Evolutionary conservation across 139 green algal genomes (phyloP).

Genomic region (Chlamydomonas urium): DNA sequence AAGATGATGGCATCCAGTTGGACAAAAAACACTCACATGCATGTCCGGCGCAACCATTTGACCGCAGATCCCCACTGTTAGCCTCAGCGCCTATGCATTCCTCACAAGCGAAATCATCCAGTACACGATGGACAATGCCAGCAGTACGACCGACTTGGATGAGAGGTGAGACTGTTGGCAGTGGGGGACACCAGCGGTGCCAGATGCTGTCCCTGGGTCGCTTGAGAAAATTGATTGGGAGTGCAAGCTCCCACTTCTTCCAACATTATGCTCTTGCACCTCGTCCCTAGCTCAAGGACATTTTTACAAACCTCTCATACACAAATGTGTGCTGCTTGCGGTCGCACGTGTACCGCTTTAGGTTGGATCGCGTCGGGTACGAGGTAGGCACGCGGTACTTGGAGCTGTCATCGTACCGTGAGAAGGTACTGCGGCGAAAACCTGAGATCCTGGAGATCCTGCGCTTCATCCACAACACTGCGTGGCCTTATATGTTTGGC

Average conservation of each 20-base stretch:
- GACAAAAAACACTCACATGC: not conserved
- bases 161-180: too few species aligned
- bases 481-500: constrained; percentile 93
- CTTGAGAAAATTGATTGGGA: too few species aligned
- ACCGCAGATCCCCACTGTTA: constrained; percentile 66
- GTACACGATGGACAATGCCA: constrained; percentile 82
- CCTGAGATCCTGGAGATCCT: constrained; percentile 82
- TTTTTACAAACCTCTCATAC: too few species aligned
- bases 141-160: constrained; percentile 88
- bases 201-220: too few species aligned
- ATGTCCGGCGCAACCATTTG: too few species aligned
- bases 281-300: too few species aligned
- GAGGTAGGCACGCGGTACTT: constrained; percentile 82
- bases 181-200: too few species aligned
- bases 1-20: not conserved
- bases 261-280: too few species aligned
- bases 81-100: constrained; percentile 86
- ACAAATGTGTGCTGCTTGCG: too few species aligned
- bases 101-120: constrained; percentile 95
- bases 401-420: constrained; percentile 81
- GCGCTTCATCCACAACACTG: constrained; percentile 82
- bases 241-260: too few species aligned
- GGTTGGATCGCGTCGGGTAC: constrained; percentile 78
- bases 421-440: constrained; percentile 52
- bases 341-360: too few species aligned